Percentiles rank a stretch among this genome's conserved stretches.
Conservation (phyloP, 768 basidiomycete species). For the Gyrodon lividus region DNA sequence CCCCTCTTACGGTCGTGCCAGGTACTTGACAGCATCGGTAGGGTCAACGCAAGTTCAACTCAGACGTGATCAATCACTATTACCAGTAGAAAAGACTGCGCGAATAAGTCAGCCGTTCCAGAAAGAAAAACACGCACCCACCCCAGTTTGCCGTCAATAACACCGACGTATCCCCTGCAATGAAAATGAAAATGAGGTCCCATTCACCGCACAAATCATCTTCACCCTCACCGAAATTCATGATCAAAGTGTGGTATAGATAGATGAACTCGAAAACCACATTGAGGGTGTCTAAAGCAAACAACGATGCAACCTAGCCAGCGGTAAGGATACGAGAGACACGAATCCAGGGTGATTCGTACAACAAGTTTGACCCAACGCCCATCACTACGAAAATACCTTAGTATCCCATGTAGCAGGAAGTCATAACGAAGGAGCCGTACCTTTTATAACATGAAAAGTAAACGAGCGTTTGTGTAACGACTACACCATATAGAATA, state of each 20-base stretch:
- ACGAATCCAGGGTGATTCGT: not conserved
- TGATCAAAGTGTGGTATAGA: conserved; percentile 25
- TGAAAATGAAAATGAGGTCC: not conserved
- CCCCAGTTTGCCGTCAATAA: conserved; percentile 23
- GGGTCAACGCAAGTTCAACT: not conserved
- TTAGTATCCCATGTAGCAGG: not conserved
- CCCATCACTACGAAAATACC: conserved; percentile 11
- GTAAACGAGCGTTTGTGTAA: conserved; percentile 35
- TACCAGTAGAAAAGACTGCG: conserved; percentile 31
- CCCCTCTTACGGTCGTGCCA: conserved; percentile 22
- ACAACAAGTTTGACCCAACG: conserved; percentile 26
- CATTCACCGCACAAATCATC: not conserved
- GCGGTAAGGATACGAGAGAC: not conserved
- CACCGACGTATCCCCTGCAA: conserved; percentile 15
- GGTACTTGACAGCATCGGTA: conserved; percentile 11
- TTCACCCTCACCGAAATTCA: conserved; percentile 21
- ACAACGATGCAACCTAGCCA: conserved; percentile 18
- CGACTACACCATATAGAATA: conserved; percentile 34
- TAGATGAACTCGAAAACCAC: conserved; percentile 25
- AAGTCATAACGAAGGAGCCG: not conserved
- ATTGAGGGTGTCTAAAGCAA: conserved; percentile 25
- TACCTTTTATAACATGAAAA: conserved; percentile 29
- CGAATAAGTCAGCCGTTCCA: not conserved
- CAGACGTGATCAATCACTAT: not conserved
- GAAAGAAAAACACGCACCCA: conserved; percentile 4